Conservation (phyloP, 768 basidiomycete species). For the Psilocybe sp. region DNA sequence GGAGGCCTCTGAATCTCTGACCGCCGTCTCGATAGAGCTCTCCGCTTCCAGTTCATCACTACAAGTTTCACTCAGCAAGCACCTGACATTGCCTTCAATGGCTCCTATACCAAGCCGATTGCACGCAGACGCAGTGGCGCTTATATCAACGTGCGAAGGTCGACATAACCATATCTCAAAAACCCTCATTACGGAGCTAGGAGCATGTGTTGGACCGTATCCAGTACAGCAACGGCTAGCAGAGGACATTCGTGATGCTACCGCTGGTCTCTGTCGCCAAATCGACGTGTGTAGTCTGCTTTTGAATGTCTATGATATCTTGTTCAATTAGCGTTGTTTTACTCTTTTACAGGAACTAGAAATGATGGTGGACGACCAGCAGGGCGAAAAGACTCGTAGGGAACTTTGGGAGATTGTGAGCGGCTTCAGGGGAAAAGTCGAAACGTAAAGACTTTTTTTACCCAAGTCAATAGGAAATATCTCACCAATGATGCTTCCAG, state of each 20-base stretch:
- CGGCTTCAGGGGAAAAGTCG: constrained; percentile 43
- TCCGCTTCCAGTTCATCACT: no score
- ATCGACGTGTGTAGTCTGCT: constrained; percentile 55
- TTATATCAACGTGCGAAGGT: constrained; percentile 53
- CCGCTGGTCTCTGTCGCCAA: constrained; percentile 56
- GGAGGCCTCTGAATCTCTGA: no score
- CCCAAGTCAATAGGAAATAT: neutral
- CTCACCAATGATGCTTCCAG: constrained; percentile 29
- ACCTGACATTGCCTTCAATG: constrained; percentile 35
- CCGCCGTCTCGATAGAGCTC: no score
- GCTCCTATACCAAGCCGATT: constrained; percentile 58
- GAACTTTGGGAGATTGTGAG: constrained; percentile 50
- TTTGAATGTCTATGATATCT: constrained; percentile 2
- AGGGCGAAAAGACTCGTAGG: constrained; percentile 46
- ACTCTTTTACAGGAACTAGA: constrained; percentile 51
- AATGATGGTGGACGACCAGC: constrained; percentile 70
- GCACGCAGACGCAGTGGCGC: constrained; percentile 44
- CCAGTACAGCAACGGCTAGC: constrained; percentile 69
- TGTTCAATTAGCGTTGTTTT: constrained; percentile 14
- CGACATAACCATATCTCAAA: constrained; percentile 60
- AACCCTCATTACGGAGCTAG: constrained; percentile 75
- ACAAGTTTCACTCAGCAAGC: no score
- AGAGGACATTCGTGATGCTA: constrained; percentile 74
- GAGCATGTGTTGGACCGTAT: constrained; percentile 66
- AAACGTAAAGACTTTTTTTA: constrained; percentile 37